Conservation (phyloP, 495 filamentous ascomycete species). For the Trichoderma orchidacearum region DNA sequence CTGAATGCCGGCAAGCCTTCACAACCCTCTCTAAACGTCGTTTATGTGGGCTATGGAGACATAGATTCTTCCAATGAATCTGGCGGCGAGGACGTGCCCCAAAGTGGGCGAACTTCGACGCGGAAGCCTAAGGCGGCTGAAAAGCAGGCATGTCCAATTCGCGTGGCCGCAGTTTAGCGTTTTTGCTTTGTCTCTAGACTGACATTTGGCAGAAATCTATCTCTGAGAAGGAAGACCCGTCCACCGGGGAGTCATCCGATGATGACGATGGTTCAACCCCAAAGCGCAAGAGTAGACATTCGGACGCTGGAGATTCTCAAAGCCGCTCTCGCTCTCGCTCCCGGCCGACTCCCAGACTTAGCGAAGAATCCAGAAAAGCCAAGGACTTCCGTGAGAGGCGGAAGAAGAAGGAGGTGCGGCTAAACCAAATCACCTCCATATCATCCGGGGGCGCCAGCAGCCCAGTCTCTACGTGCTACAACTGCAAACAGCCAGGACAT, state of each 20-base stretch:
- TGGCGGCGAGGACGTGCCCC: constrained; percentile 15
- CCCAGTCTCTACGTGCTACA: constrained; percentile 10
- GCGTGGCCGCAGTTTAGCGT: not conserved
- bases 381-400: constrained; percentile 34
- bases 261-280: not conserved
- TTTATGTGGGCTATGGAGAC: constrained; percentile 35
- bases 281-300: not conserved
- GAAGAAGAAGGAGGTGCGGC: constrained; percentile 43
- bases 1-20: constrained; percentile 7
- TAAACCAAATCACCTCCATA: constrained; percentile 38
- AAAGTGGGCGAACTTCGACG: not conserved
- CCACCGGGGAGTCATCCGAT: not conserved
- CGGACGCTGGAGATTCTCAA: not conserved
- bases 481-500: constrained; percentile 16
- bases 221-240: not conserved
- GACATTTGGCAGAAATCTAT: not conserved
- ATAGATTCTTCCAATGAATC: constrained; percentile 22
- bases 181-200: not conserved
- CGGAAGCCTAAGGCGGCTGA: not conserved
- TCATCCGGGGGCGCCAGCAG: constrained; percentile 12
- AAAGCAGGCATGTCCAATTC: not conserved
- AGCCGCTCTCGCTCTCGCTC: constrained; percentile 14
- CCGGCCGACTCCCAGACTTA: not conserved
- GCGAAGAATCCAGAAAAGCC: constrained; percentile 21
- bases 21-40: constrained; percentile 23